Percentiles rank a stretch among this genome's conserved stretches.
These are phyloP conservation scores for Teunomyces atbi DNA, from an alignment of 805 yeast species.

Conservation along the genomic window DNA sequence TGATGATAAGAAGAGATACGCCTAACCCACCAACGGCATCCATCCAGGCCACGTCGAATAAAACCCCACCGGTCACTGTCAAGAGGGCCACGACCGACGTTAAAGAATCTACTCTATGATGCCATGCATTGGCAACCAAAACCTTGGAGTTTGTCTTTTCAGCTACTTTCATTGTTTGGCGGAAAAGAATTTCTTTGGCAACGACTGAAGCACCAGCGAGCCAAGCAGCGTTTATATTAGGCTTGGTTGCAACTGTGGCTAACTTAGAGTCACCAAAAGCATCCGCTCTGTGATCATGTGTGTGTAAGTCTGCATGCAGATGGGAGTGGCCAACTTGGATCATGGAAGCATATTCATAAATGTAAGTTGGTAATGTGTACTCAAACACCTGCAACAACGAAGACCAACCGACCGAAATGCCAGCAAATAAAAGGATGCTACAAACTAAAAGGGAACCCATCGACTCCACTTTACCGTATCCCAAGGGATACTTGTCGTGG, in stretches of 20 bases:
- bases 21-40: constrained; percentile 91
- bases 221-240: constrained; percentile 92
- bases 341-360: constrained; percentile 52
- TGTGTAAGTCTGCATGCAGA: constrained; percentile 25
- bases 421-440: constrained; percentile 79
- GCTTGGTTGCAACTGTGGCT: constrained; percentile 12
- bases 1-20: constrained; percentile 78
- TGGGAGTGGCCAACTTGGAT: constrained; percentile 54
- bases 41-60: constrained; percentile 75
- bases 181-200: constrained; percentile 84
- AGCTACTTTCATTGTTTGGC: constrained; percentile 81
- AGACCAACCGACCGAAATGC: constrained; percentile 86
- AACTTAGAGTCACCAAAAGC: not conserved
- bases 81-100: constrained; percentile 88
- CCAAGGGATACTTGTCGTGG: constrained; percentile 73
- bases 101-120: constrained; percentile 90
- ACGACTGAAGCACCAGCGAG: constrained; percentile 85
- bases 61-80: constrained; percentile 82
- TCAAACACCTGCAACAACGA: constrained; percentile 68
- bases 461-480: constrained; percentile 91
- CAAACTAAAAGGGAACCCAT: constrained; percentile 89
- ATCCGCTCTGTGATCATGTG: constrained; percentile 13
- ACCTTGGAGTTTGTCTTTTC: constrained; percentile 78
- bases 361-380: constrained; percentile 60
- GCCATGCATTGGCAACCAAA: constrained; percentile 97